Evolutionary conservation across 2,329 filamentous ascomycete species (phyloP).

Genomic region (Colletotrichum somersetense): DNA sequence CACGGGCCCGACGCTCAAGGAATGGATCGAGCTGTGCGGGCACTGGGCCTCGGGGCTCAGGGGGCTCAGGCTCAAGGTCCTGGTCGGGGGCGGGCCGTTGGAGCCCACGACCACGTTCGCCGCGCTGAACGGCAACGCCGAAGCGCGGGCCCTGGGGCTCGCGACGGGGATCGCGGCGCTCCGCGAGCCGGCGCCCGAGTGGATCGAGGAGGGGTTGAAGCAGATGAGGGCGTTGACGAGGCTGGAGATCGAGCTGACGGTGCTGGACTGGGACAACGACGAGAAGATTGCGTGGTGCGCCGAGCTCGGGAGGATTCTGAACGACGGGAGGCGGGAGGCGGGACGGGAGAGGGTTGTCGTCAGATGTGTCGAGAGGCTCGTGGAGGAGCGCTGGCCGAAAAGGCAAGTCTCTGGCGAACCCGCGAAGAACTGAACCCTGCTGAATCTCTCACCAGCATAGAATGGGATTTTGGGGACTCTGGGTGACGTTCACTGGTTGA

Average conservation of each 20-base stretch:
- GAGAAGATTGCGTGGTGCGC: slow-evolving; percentile 54
- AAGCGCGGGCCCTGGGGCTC: slow-evolving; percentile 43
- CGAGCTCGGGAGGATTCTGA: slow-evolving; percentile 48
- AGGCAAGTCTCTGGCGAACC: slow-evolving; percentile 9
- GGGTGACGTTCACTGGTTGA: neutral
- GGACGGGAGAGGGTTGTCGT: slow-evolving; percentile 44
- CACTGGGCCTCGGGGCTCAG: slow-evolving; percentile 52
- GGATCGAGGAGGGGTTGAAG: slow-evolving; percentile 52
- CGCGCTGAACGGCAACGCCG: slow-evolving; percentile 34
- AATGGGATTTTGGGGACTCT: neutral
- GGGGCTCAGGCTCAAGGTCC: slow-evolving; percentile 57
- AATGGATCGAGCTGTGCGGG: slow-evolving; percentile 55
- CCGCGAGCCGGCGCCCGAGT: slow-evolving; percentile 43
- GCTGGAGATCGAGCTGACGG: slow-evolving; percentile 57
- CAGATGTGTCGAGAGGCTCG: slow-evolving; percentile 45
- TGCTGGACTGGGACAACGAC: slow-evolving; percentile 48
- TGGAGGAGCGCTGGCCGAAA: slow-evolving; percentile 25
- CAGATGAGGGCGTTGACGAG: slow-evolving; percentile 49
- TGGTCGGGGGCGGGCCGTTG: slow-evolving; percentile 46
- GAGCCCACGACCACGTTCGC: slow-evolving; percentile 33
- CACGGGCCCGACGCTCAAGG: slow-evolving; percentile 45
- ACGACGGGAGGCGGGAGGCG: slow-evolving; percentile 34
- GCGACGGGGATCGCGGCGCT: neutral
- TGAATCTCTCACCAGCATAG: neutral
- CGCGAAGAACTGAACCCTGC: slow-evolving; percentile 4